Evolutionary conservation across 2,329 filamentous ascomycete species (phyloP), one percentile per base, ranked within the genome.

Genomic region (Aspergillus sp.): DNA sequence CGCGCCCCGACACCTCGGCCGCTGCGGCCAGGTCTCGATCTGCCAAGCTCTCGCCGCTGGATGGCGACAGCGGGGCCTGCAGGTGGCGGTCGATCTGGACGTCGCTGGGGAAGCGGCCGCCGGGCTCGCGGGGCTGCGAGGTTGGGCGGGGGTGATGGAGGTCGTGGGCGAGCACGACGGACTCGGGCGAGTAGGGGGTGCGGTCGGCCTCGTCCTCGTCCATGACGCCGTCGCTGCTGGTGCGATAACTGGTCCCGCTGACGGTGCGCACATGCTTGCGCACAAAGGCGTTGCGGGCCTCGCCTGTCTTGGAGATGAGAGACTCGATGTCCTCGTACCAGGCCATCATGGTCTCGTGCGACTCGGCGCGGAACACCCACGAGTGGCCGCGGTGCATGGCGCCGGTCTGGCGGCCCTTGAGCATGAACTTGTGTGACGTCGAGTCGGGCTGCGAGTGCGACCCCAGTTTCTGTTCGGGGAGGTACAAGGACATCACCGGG

Each of bases 31-130:
- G 78, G 64, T 85, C 82, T 67, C 80, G 78, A 65, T 86, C 85
- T 58, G 81, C 85, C 63, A 89, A 92, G 72, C 87, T 90, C 73
- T 86, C 85, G 73, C 85, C 84, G 79, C 89, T 95, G 80, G 88
- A 89, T 56, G 88, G 88, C 68, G 89, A 91, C 69, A 86, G 79
- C 69, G 88, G 84, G 69, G 84, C 86, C 75, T 91, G 87, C 85
- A 91, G 86, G 80, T 88, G 87, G 78, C 89, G 86, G 73, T 91
- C 88, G 71, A 96, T 83, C 78, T 91, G 86, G 65, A 97, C 79
- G 79, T 97, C 92, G 76, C 89, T 95, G 76, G 93, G 93, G 78
- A 99, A 99, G 74, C 92, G 86, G 80, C 93, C 93, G 86, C 92
- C 93, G 86, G 91, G 87, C 82, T 89, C 85, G 73, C 91, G 86